Conservation (phyloP, 345 rosid genomes). For the Cochlearia excelsa region DNA sequence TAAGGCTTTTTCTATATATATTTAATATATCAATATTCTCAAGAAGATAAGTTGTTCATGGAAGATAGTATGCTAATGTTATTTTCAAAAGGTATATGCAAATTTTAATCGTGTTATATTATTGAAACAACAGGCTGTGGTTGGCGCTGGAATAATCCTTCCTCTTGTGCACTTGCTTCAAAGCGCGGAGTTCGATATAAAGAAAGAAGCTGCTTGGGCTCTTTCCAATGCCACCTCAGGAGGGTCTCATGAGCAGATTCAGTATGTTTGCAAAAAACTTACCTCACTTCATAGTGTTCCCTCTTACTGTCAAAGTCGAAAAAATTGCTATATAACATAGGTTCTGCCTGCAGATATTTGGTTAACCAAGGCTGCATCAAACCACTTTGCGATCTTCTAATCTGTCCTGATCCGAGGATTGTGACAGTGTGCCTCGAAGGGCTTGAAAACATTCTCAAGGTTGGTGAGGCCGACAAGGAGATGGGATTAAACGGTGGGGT, state of each 20-base stretch:
- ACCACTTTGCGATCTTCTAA: slow-evolving; percentile 75
- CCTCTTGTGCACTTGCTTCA: slow-evolving; percentile 80
- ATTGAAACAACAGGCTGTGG: slow-evolving; percentile 54
- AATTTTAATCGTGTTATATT: neutral
- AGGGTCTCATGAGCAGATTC: slow-evolving; percentile 79
- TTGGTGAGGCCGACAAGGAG: slow-evolving; percentile 76
- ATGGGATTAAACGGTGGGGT: slow-evolving; percentile 53
- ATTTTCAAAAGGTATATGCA: too few species aligned
- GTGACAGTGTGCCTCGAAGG: slow-evolving; percentile 89
- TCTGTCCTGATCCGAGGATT: slow-evolving; percentile 75
- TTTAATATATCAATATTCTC: neutral
- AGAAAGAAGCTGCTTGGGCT: slow-evolving; percentile 51
- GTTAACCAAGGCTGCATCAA: slow-evolving; percentile 74
- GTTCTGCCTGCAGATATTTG: slow-evolving; percentile 49
- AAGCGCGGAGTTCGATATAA: slow-evolving; percentile 61
- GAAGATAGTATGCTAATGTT: too few species aligned
- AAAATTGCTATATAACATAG: slow-evolving; percentile 7
- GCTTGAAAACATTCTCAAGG: slow-evolving; percentile 76
- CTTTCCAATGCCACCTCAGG: slow-evolving; percentile 89
- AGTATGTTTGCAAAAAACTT: slow-evolving; percentile 41
- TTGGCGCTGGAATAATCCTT: slow-evolving; percentile 58
- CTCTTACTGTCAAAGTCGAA: too few species aligned
- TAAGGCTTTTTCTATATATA: slow-evolving; percentile 4
- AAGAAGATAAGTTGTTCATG: too few species aligned
- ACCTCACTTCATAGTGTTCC: slow-evolving; percentile 21